Evolutionary conservation across 805 yeast genomes (phyloP), one percentile per base, ranked within the genome.

Genomic region (Cyberlindnera xishuangbannaensis): DNA sequence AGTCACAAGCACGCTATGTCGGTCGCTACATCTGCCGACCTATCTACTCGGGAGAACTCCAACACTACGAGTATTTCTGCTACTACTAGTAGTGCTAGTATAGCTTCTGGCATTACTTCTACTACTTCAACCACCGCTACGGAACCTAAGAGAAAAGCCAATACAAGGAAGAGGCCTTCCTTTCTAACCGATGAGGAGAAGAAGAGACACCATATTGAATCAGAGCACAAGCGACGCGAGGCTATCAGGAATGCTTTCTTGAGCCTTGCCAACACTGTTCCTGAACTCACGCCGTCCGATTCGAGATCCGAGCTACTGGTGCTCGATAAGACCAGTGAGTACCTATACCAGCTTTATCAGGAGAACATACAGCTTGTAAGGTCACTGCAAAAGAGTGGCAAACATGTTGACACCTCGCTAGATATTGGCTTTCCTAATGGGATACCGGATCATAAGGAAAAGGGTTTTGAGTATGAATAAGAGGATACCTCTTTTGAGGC

Each of bases 161-260:
- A 20, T 12, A 37, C 34, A 7, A 27, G 45, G 28, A 49, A 46
- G 28, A 37, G 46, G 26, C 18, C 35, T 2, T 30, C 48, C 3
- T 43, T 45, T 16, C 42, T 62, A 25, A 48, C 60, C 1, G 58
- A 57, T 3, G 63, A 56, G 24, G 59, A 62, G 36, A 58, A 55
- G 42, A 47, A 78, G 76, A 79, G 78, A 5, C 83, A 80, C 45
- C 95, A 83, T 50, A 82, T 84, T 7, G 83, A 83, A 5, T 79
- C 88, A 0, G 97, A 88, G 53, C 88, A 86, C 54, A 83, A 82
- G 50, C 67, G 97, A 48, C 66, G 97, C 41, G 85, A 79, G 44
- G 85, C 88, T 26, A 85, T 90, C 15, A 65, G 97, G 28, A 72
- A 78, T 8, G 88, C 86, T 8, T 88, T 85, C 50, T 94, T 83